Evolutionary conservation across 495 filamentous ascomycete genomes (phyloP), one percentile per base, ranked within the genome.

Genomic region (Lasiosphaeria hispida): DNA sequence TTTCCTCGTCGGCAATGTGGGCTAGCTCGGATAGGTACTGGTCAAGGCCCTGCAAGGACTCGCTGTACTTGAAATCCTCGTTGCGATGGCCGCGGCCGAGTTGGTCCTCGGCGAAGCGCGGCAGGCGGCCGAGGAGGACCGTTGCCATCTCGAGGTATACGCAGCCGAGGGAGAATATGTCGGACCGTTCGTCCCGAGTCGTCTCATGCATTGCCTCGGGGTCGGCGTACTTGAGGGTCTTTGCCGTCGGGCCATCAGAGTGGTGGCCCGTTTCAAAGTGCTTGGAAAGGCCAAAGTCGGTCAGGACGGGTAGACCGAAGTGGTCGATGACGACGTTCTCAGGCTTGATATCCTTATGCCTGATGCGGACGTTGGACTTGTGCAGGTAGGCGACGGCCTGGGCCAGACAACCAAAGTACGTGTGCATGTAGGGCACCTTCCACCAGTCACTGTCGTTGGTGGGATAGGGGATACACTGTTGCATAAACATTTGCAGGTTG

Each of bases 141-240:
- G 70, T 74, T 7, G 68, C 65, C 43, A 77, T 73, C 57, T 80
- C 78, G 3, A 80, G 70, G 51, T 66, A 79, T 10, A 82, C 72
- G 51, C 77, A 79, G 10, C 78, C 79, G 3, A 82, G 69, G 1
- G 72, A 73, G 68, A 76, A 82, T 1, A 80, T 65, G 61, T 82
- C 79, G 10, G 72, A 75, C 9, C 70, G 67, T n/a, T 69, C 66
- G 30, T 75, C 74, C 1, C 75, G 71, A n/a, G 47, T 41, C 2
- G 62, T 62, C 50, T 74, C 61, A 15, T 64, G 53, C n/a, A 65
- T 65, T 3, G 70, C 71, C 61, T 81, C 78, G 3, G 80, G 80
- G 8, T 77, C 73, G 18, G 72, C 74, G 58, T 80, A 83, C 35
- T 68, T 72, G 9, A 57, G 62, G 4, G 74, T 75, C 47, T 74